phyloP scores from a whole-genome alignment of 1,284 basidiomycete species.

The Ustilago trichophora region DNA sequence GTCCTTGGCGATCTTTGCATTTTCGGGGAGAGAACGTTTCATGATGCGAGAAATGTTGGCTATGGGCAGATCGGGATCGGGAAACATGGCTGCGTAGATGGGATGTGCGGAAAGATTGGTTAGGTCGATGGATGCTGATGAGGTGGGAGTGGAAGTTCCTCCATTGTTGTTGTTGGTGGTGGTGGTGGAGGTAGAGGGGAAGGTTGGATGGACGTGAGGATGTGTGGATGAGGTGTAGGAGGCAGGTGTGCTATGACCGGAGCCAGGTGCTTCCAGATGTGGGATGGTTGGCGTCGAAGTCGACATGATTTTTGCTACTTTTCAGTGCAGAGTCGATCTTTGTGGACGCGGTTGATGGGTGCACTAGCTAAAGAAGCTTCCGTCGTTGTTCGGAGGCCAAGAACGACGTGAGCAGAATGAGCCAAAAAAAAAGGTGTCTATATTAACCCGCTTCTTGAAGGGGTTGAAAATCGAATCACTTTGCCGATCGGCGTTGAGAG shows the following conservation, averaged over 20 bases:
- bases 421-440: too few relatives aligned
- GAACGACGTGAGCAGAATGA: too few relatives aligned
- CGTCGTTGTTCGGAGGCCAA: too few relatives aligned
- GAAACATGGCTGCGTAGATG: slow-evolving; percentile 34
- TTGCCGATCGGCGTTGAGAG: too few relatives aligned
- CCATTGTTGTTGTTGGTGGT: too few relatives aligned
- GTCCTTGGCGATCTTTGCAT: slow-evolving; percentile 96
- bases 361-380: too few relatives aligned
- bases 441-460: too few relatives aligned
- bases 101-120: slow-evolving; percentile 27
- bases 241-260: slow-evolving; percentile 11
- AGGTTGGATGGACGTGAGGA: not conserved
- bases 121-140: slow-evolving; percentile 8
- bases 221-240: slow-evolving; percentile 1
- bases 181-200: too few relatives aligned
- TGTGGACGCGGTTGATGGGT: too few relatives aligned
- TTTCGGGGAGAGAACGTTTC: slow-evolving; percentile 85
- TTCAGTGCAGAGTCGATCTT: too few relatives aligned
- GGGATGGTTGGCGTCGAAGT: slow-evolving; percentile 1
- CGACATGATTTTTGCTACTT: slow-evolving; percentile 1
- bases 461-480: too few relatives aligned
- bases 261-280: not conserved
- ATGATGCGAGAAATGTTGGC: slow-evolving; percentile 95
- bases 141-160: too few relatives aligned
- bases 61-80: slow-evolving; percentile 69